Percentiles rank a stretch among this genome's conserved stretches.
Conservation (phyloP, 2,329 filamentous ascomycete genomes). For the Fusarium tjaetaba region DNA sequence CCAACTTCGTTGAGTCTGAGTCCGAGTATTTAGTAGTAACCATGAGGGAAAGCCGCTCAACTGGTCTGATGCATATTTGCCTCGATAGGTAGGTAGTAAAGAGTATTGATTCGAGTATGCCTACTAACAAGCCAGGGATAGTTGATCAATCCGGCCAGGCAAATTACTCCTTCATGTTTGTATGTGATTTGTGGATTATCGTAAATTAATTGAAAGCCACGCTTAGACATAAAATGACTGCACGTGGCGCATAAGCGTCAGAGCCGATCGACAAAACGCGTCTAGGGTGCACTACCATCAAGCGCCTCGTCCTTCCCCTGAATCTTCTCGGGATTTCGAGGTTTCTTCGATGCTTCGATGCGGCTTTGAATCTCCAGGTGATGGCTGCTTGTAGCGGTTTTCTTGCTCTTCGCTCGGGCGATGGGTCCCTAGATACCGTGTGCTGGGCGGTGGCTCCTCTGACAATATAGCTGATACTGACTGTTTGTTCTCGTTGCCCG, state of each 20-base stretch:
- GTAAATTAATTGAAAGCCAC: conserved; percentile 2
- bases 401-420: conserved; percentile 27
- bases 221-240: background rate
- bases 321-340: conserved; percentile 24
- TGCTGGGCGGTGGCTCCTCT: conserved; percentile 32
- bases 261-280: conserved; percentile 26
- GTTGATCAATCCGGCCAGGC: background rate
- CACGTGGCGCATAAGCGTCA: conserved; percentile 32
- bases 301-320: conserved; percentile 28
- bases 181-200: conserved; percentile 5
- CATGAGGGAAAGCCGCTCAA: background rate
- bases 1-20: conserved; percentile 3
- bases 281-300: conserved; percentile 20
- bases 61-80: background rate
- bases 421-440: conserved; percentile 21
- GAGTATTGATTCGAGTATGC: conserved; percentile 13
- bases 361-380: conserved; percentile 28
- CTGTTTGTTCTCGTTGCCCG: conserved; percentile 46
- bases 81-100: conserved; percentile 1
- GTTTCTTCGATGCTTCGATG: conserved; percentile 20
- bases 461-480: conserved; percentile 50
- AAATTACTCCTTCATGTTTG: background rate
- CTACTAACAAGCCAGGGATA: background rate
- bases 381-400: conserved; percentile 15
- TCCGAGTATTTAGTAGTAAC: conserved; percentile 8